Conservation (phyloP, 495 filamentous ascomycete genomes). For the Thermothielavioides terrestris region DNA sequence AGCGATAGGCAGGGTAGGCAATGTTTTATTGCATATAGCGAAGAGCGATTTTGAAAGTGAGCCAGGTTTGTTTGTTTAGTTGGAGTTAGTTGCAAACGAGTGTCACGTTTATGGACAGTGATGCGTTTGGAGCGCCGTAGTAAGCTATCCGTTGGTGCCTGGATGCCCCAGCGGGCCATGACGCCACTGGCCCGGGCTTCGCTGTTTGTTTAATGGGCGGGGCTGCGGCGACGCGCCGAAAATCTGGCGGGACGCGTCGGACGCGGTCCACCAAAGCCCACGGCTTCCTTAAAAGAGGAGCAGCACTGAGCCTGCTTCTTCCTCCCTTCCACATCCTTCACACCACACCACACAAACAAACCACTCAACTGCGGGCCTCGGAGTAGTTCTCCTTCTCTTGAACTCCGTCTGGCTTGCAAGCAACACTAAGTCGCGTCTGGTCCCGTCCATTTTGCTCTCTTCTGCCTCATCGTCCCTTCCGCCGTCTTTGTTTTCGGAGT, state of each 20-base stretch:
- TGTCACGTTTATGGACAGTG: too few relatives aligned
- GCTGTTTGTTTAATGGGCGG: constrained; percentile 19
- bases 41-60: too few relatives aligned
- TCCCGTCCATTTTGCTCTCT: not conserved
- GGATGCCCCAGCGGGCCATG: constrained; percentile 3
- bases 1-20: too few relatives aligned
- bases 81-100: too few relatives aligned
- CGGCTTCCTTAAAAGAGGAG: constrained; percentile 11
- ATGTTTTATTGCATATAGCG: too few relatives aligned
- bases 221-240: constrained; percentile 14
- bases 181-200: not conserved
- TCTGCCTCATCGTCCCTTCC: constrained; percentile 2
- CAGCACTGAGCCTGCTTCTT: not conserved
- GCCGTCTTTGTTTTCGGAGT: constrained; percentile 5
- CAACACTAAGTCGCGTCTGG: too few relatives aligned
- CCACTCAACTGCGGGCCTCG: not conserved
- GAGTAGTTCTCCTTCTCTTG: too few relatives aligned
- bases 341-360: not conserved
- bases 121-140: too few relatives aligned
- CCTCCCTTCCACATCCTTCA: constrained; percentile 16
- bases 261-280: constrained; percentile 13
- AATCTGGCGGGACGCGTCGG: constrained; percentile 9
- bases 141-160: too few relatives aligned
- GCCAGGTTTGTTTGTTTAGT: too few relatives aligned
- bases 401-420: too few relatives aligned